These are phyloP conservation scores for Rubus idaeus DNA, from an alignment of 306 rosid species.

Conservation along the genomic window DNA sequence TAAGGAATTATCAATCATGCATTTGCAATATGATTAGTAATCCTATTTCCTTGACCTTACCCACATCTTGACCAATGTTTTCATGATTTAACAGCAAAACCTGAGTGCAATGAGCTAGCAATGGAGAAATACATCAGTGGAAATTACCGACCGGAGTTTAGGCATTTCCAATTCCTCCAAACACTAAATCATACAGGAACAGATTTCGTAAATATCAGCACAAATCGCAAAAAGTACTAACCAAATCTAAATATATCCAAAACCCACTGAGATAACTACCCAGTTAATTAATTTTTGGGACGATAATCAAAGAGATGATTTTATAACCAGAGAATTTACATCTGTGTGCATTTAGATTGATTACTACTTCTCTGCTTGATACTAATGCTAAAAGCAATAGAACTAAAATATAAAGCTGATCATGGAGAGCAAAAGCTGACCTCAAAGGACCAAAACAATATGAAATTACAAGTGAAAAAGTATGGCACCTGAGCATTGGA, in stretches of 20 bases:
- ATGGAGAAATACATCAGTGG: neutral
- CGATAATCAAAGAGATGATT: neutral
- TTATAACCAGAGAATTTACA: neutral
- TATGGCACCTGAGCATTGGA: constrained; percentile 5
- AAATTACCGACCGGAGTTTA: neutral
- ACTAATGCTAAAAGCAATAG: neutral
- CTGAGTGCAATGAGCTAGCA: neutral
- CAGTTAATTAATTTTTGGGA: neutral
- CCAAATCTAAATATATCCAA: neutral
- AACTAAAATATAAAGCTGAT: neutral
- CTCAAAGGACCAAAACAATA: neutral
- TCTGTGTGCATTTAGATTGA: neutral
- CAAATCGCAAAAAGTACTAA: neutral
- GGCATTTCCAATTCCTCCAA: neutral
- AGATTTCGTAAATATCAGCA: neutral
- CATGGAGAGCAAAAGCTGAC: neutral
- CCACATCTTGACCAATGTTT: neutral
- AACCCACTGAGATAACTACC: neutral
- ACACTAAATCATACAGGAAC: neutral
- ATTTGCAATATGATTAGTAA: neutral
- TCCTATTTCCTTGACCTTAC: neutral
- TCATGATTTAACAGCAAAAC: neutral
- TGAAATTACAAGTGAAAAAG: neutral
- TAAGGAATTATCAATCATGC: neutral
- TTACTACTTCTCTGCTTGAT: neutral